phyloP scores from a whole-genome alignment of 176 grass and related monocot genomes.

The Triticum turgidum region DNA sequence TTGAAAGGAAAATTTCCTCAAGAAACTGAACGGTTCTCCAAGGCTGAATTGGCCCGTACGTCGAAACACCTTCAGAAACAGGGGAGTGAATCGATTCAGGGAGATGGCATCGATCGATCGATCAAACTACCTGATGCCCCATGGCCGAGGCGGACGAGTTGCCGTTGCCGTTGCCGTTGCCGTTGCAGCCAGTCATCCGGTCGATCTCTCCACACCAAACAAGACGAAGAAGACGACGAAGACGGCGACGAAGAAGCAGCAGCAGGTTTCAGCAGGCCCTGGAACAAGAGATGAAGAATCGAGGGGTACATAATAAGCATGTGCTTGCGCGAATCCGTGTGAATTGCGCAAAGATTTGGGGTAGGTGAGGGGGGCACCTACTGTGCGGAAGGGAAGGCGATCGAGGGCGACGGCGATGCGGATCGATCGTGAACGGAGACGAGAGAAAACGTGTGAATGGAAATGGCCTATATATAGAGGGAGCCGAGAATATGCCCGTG shows the following conservation, averaged over 20 bases:
- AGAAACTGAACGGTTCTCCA: background rate
- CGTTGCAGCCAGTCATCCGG: background rate
- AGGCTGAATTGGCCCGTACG: rapidly evolving
- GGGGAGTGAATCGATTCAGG: background rate
- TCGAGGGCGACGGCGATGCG: slow-evolving; percentile 26
- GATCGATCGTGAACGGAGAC: background rate
- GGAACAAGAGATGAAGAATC: background rate
- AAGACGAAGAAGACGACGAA: background rate
- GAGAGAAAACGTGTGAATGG: slow-evolving; percentile 11
- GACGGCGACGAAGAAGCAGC: background rate
- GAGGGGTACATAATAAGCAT: background rate
- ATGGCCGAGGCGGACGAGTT: background rate
- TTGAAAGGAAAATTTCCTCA: background rate
- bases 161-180: slow-evolving; percentile 8
- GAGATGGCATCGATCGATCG: background rate
- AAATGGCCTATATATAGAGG: slow-evolving; percentile 21
- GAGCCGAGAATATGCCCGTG: background rate
- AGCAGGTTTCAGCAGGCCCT: background rate
- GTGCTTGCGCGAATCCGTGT: background rate
- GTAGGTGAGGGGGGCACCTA: slow-evolving; percentile 50
- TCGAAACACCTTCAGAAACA: too few relatives aligned
- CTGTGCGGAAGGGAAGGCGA: slow-evolving; percentile 10
- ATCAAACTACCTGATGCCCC: background rate
- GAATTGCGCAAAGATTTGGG: slow-evolving; percentile 27
- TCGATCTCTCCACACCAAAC: background rate